These are phyloP conservation scores for Blastomyces emzantsi DNA, from an alignment of 2,329 filamentous ascomycete genomes.

Conservation along the genomic window DNA sequence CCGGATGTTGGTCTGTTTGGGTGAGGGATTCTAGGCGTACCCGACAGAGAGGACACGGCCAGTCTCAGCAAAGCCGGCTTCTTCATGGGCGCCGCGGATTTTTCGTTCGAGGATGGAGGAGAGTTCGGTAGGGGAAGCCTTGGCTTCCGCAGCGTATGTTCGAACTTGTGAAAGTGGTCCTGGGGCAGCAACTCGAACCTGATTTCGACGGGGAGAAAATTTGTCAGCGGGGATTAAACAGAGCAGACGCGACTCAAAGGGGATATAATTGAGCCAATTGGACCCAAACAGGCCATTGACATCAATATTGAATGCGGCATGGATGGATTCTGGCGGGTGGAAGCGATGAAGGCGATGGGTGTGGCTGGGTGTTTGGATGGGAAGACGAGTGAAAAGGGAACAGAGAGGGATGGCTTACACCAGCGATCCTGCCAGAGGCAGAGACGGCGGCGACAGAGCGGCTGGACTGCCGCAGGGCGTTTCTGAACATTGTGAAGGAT, in stretches of 20 bases:
- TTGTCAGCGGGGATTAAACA: constrained; percentile 35
- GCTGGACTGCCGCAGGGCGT: constrained; percentile 93
- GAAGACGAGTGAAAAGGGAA: constrained; percentile 35
- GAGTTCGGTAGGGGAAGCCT: constrained; percentile 94
- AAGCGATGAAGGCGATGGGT: constrained; percentile 32
- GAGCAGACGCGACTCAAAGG: constrained; percentile 8
- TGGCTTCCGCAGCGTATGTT: constrained; percentile 85
- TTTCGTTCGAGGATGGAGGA: constrained; percentile 99
- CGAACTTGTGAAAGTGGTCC: constrained; percentile 67
- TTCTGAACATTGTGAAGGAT: constrained; percentile 77
- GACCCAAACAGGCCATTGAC: constrained; percentile 20
- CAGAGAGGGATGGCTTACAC: constrained; percentile 63
- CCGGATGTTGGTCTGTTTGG: constrained; percentile 9
- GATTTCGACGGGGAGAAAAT: constrained; percentile 29
- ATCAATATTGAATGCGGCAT: constrained; percentile 25
- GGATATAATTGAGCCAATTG: constrained; percentile 19
- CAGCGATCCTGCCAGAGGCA: constrained; percentile 82
- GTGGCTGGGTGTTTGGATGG: constrained; percentile 13
- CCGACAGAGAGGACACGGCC: constrained; percentile 97
- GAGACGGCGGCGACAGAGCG: constrained; percentile 90
- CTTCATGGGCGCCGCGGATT: constrained; percentile 97
- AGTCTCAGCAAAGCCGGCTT: constrained; percentile 93
- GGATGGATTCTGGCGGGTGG: constrained; percentile 26
- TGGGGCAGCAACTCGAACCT: constrained; percentile 83
- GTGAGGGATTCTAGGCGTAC: constrained; percentile 53